phyloP scores from a whole-genome alignment of 2,329 filamentous ascomycete genomes.

The Pseudovirgaria hyperparasitica region DNA sequence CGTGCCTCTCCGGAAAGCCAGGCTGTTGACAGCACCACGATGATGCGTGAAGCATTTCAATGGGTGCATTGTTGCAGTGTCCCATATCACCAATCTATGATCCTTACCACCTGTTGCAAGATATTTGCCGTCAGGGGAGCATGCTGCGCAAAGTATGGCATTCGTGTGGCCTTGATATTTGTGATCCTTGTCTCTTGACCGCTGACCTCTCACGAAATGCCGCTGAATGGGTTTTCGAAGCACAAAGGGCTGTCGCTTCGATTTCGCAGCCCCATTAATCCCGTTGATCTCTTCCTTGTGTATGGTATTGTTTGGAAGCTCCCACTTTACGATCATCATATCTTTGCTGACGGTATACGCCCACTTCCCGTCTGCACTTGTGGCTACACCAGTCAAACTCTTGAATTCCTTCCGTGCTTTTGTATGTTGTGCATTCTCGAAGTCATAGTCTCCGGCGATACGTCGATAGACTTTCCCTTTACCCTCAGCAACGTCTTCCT shows the following conservation, averaged over 20 bases:
- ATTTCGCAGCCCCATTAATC: slow-evolving; percentile 24
- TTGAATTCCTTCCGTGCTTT: slow-evolving; percentile 71
- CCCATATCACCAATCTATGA: slow-evolving; percentile 75
- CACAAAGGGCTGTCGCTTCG: slow-evolving; percentile 27
- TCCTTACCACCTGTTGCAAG: slow-evolving; percentile 85
- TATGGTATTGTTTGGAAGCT: slow-evolving; percentile 61
- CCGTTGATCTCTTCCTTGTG: too few relatives aligned
- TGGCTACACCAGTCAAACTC: too few relatives aligned
- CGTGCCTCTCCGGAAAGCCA: slow-evolving; percentile 73
- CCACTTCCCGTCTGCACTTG: too few relatives aligned
- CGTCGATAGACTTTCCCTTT: slow-evolving; percentile 82
- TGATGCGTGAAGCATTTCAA: slow-evolving; percentile 83
- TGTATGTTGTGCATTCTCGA: slow-evolving; percentile 52
- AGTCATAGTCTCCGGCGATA: slow-evolving; percentile 61
- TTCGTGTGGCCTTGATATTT: slow-evolving; percentile 59
- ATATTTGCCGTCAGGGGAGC: slow-evolving; percentile 79
- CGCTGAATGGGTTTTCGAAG: slow-evolving; percentile 51
- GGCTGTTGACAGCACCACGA: slow-evolving; percentile 70
- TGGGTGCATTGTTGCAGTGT: slow-evolving; percentile 64
- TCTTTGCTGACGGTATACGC: slow-evolving; percentile 87
- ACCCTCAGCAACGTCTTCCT: slow-evolving; percentile 82
- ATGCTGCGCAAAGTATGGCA: slow-evolving; percentile 70
- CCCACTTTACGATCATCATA: slow-evolving; percentile 77
- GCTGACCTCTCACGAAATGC: slow-evolving; percentile 48
- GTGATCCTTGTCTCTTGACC: slow-evolving; percentile 46